Percentiles rank a stretch among this genome's conserved stretches.
Conservation (phyloP, 2,329 filamentous ascomycete species). For the Tolypocladium nubicola region DNA sequence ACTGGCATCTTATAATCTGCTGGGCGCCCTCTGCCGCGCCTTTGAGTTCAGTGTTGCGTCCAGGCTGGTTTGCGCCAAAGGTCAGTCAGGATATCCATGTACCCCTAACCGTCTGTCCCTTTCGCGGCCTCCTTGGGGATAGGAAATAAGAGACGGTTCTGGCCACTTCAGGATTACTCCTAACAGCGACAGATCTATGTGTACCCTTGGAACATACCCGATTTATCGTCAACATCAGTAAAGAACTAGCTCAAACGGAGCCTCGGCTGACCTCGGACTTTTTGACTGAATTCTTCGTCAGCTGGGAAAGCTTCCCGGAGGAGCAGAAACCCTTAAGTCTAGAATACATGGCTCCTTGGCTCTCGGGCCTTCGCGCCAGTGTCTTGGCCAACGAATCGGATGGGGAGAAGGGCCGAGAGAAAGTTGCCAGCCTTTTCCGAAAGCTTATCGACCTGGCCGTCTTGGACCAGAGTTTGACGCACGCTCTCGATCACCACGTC, state of each 20-base stretch:
- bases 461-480: constrained; percentile 46
- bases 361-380: constrained; percentile 48
- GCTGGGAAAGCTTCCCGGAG: constrained; percentile 59
- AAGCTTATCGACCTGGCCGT: constrained; percentile 58
- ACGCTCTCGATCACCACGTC: constrained; percentile 52
- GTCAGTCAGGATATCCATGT: constrained; percentile 21
- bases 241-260: constrained; percentile 50
- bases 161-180: neutral
- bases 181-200: constrained; percentile 37
- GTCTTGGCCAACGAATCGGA: constrained; percentile 49
- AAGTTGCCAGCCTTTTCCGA: constrained; percentile 51
- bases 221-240: constrained; percentile 57
- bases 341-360: constrained; percentile 61
- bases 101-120: neutral
- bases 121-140: too few species aligned
- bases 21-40: constrained; percentile 55
- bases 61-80: constrained; percentile 51
- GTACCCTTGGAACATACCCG: constrained; percentile 52
- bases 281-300: constrained; percentile 62
- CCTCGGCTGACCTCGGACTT: constrained; percentile 60
- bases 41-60: constrained; percentile 56
- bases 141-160: neutral
- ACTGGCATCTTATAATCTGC: constrained; percentile 55
- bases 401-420: constrained; percentile 55
- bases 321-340: constrained; percentile 57